Conservation (phyloP, 352 stramenopile species). For the Saprolegnia parasitica region DNA sequence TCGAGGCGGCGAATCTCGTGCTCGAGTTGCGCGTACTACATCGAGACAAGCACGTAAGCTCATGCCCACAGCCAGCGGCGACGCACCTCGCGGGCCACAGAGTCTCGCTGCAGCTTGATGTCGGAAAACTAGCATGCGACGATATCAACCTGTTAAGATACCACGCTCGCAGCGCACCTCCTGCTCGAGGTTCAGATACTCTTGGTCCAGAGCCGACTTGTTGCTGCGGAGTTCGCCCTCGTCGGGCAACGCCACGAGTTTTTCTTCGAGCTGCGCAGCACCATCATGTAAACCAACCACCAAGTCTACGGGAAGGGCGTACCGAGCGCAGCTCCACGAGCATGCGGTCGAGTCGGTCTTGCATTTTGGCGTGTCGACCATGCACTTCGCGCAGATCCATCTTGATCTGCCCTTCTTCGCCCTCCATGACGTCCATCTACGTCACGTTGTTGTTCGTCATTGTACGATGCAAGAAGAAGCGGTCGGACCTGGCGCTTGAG, state of each 20-base stretch:
- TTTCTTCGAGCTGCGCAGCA: background rate
- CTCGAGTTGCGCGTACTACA: constrained; percentile 19
- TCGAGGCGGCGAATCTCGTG: constrained; percentile 26
- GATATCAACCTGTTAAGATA: too few relatives aligned
- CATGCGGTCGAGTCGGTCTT: constrained; percentile 59
- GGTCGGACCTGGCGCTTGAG: constrained; percentile 17
- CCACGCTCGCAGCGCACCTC: constrained; percentile 35
- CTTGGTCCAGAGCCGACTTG: constrained; percentile 9
- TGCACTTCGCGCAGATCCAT: constrained; percentile 63
- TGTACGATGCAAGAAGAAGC: background rate
- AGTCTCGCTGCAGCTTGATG: background rate
- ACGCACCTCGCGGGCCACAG: background rate
- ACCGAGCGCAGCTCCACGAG: background rate
- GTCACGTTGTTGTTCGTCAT: background rate
- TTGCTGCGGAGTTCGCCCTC: background rate
- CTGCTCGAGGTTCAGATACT: constrained; percentile 46
- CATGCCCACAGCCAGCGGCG: constrained; percentile 33
- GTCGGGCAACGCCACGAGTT: background rate
- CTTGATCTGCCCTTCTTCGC: constrained; percentile 57
- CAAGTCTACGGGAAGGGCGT: background rate
- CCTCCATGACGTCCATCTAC: constrained; percentile 64
- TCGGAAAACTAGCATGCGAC: constrained; percentile 26
- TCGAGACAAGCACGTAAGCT: constrained; percentile 18
- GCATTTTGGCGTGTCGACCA: constrained; percentile 63
- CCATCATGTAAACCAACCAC: background rate